phyloP scores from a whole-genome alignment of 2,329 filamentous ascomycete species.

The Zasmidium cellare region DNA sequence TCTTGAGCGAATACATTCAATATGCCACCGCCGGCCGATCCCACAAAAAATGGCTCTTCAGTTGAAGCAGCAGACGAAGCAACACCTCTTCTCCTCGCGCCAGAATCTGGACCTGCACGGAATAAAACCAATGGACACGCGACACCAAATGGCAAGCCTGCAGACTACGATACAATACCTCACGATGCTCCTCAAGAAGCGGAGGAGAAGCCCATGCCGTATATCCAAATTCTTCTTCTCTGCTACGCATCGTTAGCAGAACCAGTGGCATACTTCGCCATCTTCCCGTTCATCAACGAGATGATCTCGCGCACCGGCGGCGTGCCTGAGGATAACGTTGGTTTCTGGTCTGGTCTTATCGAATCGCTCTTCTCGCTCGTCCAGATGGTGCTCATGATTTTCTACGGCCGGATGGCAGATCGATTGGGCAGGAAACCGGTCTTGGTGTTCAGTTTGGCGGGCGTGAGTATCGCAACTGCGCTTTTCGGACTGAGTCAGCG shows the following conservation, averaged over 20 bases:
- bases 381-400: slow-evolving; percentile 77
- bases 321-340: slow-evolving; percentile 65
- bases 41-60: slow-evolving; percentile 8
- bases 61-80: slow-evolving; percentile 22
- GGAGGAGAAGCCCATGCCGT: slow-evolving; percentile 54
- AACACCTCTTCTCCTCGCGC: slow-evolving; percentile 26
- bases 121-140: slow-evolving; percentile 10
- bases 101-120: slow-evolving; percentile 14
- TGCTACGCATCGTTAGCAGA: slow-evolving; percentile 75
- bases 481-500: slow-evolving; percentile 69
- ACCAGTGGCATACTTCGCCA: slow-evolving; percentile 79
- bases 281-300: slow-evolving; percentile 74
- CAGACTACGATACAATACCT: background rate
- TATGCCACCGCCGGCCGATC: slow-evolving; percentile 20
- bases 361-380: slow-evolving; percentile 69
- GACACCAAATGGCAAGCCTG: slow-evolving; percentile 3
- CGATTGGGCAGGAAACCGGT: slow-evolving; percentile 70
- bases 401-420: slow-evolving; percentile 70
- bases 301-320: slow-evolving; percentile 70
- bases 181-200: background rate
- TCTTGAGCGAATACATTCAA: background rate
- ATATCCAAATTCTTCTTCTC: slow-evolving; percentile 67
- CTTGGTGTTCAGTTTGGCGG: slow-evolving; percentile 66
- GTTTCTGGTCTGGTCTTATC: slow-evolving; percentile 78
- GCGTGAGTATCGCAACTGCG: slow-evolving; percentile 60